A percentile compares a stretch with the other conserved stretches of the same genome.
phyloP scores from a whole-genome alignment of 306 rosid genomes.

The Inga leiocalycina region DNA sequence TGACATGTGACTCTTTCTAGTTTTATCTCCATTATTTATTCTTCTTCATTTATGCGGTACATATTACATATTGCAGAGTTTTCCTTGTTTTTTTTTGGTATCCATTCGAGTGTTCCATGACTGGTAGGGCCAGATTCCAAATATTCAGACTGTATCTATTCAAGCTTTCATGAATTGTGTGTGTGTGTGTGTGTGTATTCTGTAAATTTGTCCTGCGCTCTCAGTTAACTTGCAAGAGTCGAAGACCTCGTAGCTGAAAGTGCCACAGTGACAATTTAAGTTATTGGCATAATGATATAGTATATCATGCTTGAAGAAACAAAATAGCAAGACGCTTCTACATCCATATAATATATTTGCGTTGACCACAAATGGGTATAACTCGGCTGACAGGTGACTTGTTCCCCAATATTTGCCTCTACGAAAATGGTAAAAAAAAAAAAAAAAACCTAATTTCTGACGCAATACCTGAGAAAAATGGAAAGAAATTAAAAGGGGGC shows the following conservation, averaged over 20 bases:
- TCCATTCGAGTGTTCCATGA: not conserved
- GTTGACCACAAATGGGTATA: not conserved
- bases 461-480: constrained; percentile 35
- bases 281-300: not conserved
- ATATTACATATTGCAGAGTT: not conserved
- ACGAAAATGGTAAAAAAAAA: not conserved
- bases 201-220: not conserved
- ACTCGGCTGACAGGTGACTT: constrained; percentile 1
- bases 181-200: too few relatives aligned
- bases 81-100: not conserved
- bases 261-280: not conserved
- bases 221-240: not conserved
- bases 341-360: not conserved
- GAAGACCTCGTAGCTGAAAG: not conserved
- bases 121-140: not conserved
- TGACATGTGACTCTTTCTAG: not conserved
- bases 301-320: not conserved
- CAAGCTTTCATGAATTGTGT: not conserved
- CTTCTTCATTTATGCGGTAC: not conserved
- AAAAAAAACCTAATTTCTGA: constrained; percentile 37
- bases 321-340: not conserved
- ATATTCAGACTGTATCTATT: not conserved
- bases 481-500: not conserved
- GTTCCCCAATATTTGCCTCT: constrained; percentile 26
- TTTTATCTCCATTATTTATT: not conserved